Conservation (phyloP, 164 flowering plant species). For the Vitis riparia region DNA sequence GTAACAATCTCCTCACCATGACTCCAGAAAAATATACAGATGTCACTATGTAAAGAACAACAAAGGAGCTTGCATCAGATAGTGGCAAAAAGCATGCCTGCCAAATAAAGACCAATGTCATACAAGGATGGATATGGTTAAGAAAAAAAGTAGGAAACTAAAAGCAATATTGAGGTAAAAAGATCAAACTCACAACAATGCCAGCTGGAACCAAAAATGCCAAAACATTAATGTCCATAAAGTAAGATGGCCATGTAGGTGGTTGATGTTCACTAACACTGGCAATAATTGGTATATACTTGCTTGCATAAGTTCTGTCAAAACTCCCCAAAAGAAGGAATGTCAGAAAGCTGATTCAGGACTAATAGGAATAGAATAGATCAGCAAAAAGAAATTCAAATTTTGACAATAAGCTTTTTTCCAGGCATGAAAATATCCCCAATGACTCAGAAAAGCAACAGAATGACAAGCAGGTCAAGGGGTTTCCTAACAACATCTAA, state of each 20-base stretch:
- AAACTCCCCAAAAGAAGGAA: conserved; percentile 9
- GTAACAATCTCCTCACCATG: conserved; percentile 59
- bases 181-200: conserved; percentile 68
- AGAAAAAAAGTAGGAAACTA: neutral
- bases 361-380: neutral
- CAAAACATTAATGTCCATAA: conserved; percentile 97
- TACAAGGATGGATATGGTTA: neutral
- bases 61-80: conserved; percentile 98
- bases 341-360: neutral
- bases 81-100: conserved; percentile 95
- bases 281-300: conserved; percentile 98
- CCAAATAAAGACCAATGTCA: conserved; percentile 10
- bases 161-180: neutral
- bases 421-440: neutral
- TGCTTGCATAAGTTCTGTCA: conserved; percentile 99
- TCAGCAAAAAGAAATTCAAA: neutral
- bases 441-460: neutral
- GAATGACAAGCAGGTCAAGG: neutral
- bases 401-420: neutral
- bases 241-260: conserved; percentile 99
- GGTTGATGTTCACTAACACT: conserved; percentile 99
- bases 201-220: conserved; percentile 99
- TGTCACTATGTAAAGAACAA: conserved; percentile 82
- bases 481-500: neutral
- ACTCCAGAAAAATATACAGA: conserved; percentile 99